A percentile compares a stretch with the other conserved stretches of the same genome.
Evolutionary conservation across 345 rosid genomes (phyloP).

Genomic region (Noccaea bulbosa): DNA sequence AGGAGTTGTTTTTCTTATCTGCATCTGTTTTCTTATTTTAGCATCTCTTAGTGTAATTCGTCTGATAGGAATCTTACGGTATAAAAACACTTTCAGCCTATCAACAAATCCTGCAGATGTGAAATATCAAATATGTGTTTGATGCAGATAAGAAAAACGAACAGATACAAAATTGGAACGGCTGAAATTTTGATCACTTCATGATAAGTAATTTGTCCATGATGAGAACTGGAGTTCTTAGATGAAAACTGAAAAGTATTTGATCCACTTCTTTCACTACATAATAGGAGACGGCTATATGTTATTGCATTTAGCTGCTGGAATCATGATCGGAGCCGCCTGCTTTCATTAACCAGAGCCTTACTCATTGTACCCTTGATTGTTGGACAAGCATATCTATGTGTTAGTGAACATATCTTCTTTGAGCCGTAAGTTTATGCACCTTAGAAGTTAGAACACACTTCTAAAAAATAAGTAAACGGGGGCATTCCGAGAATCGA

Average conservation of each 20-base stretch:
- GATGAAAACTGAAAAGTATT: slow-evolving; percentile 45
- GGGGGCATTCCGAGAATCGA: slow-evolving; percentile 68
- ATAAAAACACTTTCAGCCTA: slow-evolving; percentile 56
- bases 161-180: too few relatives aligned
- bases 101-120: slow-evolving; percentile 66
- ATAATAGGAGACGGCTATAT: slow-evolving; percentile 47
- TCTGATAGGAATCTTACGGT: slow-evolving; percentile 57
- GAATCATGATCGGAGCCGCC: slow-evolving; percentile 56
- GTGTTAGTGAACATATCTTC: slow-evolving; percentile 20
- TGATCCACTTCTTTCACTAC: slow-evolving; percentile 55
- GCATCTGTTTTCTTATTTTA: slow-evolving; percentile 42
- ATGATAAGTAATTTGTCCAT: slow-evolving; percentile 37
- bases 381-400: slow-evolving; percentile 36
- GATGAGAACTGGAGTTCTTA: slow-evolving; percentile 60
- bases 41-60: slow-evolving; percentile 74
- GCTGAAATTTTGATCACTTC: slow-evolving; percentile 4
- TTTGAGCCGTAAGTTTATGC: too few relatives aligned
- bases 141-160: slow-evolving; percentile 38
- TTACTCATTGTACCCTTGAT: slow-evolving; percentile 51
- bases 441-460: too few relatives aligned
- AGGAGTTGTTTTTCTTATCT: neutral
- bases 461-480: too few relatives aligned
- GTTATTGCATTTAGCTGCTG: slow-evolving; percentile 61
- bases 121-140: slow-evolving; percentile 67
- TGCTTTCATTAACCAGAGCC: slow-evolving; percentile 53